Conservation (phyloP, 139 green algal genomes). For the Diplosphaera chodatii region DNA sequence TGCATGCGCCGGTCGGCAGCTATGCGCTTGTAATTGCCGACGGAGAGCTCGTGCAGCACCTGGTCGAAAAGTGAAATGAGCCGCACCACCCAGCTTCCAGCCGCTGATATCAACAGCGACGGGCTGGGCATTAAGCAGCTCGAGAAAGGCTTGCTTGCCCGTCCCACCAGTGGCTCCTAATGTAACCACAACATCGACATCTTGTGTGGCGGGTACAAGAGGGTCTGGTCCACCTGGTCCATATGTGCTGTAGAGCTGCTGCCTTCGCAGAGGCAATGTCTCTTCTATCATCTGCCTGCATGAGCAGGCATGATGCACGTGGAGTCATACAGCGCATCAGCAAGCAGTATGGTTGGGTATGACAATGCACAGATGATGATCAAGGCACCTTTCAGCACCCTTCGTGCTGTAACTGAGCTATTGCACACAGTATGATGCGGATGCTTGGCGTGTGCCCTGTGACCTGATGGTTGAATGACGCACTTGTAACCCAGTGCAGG, state of each 20-base stretch:
- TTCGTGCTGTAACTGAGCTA: background rate
- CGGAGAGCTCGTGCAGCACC: conserved; percentile 19
- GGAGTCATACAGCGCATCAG: background rate
- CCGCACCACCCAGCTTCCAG: conserved; percentile 41
- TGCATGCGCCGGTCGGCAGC: background rate
- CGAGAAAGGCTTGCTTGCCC: conserved; percentile 24
- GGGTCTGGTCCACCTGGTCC: conserved; percentile 27
- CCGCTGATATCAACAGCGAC: conserved; percentile 62
- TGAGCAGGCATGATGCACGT: too few relatives aligned
- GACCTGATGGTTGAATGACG: background rate
- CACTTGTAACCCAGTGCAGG: conserved; percentile 44
- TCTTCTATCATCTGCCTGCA: conserved; percentile 49
- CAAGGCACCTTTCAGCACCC: too few relatives aligned
- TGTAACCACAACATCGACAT: conserved; percentile 10
- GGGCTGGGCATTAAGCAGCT: conserved; percentile 45
- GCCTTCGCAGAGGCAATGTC: conserved; percentile 39
- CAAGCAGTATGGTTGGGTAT: too few relatives aligned
- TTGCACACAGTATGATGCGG: background rate
- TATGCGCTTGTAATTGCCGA: too few relatives aligned
- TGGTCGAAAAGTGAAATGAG: conserved; percentile 24
- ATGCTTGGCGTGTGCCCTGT: background rate
- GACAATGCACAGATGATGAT: too few relatives aligned
- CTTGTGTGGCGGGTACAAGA: conserved; percentile 38
- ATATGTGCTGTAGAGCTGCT: conserved; percentile 54
- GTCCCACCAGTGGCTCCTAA: conserved; percentile 3